These are phyloP conservation scores for Eleusine indica DNA, from an alignment of 176 grass and related monocot species.

Conservation along the genomic window DNA sequence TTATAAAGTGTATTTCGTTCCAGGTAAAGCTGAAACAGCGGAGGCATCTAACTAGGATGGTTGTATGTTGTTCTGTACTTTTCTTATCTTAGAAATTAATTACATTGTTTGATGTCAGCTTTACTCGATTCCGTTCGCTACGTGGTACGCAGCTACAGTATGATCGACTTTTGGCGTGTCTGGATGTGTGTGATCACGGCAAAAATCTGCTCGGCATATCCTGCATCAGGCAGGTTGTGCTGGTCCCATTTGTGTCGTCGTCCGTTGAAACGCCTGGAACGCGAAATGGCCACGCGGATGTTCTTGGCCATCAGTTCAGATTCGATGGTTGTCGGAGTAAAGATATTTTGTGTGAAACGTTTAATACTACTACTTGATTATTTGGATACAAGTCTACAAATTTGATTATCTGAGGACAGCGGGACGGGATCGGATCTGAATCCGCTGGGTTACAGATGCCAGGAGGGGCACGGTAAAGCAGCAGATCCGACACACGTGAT, in stretches of 20 bases:
- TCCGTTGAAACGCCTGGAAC: background rate
- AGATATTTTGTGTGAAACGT: background rate
- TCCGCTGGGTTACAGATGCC: too few relatives aligned
- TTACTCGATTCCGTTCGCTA: background rate
- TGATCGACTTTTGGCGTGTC: background rate
- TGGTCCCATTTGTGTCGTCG: background rate
- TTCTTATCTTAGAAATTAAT: slow-evolving; percentile 22
- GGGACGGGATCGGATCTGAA: slow-evolving; percentile 20
- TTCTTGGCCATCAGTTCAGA: background rate
- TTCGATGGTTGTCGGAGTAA: background rate
- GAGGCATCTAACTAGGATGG: slow-evolving; percentile 36
- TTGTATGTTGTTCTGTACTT: slow-evolving; percentile 40
- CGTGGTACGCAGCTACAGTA: too few relatives aligned
- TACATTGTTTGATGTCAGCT: background rate
- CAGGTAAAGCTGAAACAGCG: background rate
- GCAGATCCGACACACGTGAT: slow-evolving; percentile 22
- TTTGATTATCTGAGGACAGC: background rate
- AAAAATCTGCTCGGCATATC: background rate
- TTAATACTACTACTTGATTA: background rate
- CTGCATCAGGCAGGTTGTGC: background rate
- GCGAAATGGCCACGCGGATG: background rate
- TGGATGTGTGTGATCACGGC: too few relatives aligned
- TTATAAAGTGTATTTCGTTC: slow-evolving; percentile 37
- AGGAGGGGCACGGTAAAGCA: background rate
- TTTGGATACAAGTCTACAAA: background rate